Conservation (phyloP, 352 stramenopile genomes). For the Pythium vanterpoolii region DNA sequence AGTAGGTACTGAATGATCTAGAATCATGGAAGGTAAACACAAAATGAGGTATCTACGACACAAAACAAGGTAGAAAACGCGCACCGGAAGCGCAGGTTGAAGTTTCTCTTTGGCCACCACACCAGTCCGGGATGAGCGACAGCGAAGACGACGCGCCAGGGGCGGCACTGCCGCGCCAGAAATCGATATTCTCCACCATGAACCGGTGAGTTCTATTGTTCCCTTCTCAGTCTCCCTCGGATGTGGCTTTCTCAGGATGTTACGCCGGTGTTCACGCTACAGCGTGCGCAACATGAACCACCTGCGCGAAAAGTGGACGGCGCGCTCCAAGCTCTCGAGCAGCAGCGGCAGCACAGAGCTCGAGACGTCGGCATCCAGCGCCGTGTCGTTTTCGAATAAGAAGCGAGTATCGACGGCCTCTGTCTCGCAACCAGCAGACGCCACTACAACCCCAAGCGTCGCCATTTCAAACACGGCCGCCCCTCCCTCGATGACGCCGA, state of each 20-base stretch:
- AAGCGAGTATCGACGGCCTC: conserved; percentile 4
- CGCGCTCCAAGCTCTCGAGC: conserved; percentile 21
- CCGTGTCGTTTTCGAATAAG: neutral
- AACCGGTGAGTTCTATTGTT: conserved; percentile 2
- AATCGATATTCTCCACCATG: conserved; percentile 25
- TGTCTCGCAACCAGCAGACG: neutral
- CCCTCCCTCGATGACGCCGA: neutral
- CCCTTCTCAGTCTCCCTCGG: neutral
- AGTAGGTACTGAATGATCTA: neutral
- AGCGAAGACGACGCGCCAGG: conserved; percentile 16
- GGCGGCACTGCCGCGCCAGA: conserved; percentile 13
- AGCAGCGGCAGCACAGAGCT: conserved; percentile 19
- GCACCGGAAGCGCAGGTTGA: neutral
- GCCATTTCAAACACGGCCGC: neutral
- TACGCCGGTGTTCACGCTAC: too few species aligned
- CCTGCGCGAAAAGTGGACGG: conserved; percentile 26
- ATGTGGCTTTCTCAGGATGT: too few species aligned
- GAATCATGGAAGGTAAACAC: neutral
- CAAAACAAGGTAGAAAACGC: neutral
- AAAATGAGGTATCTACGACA: neutral
- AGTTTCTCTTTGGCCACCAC: neutral
- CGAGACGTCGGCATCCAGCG: conserved; percentile 7
- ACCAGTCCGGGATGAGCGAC: conserved; percentile 8
- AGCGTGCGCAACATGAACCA: conserved; percentile 31
- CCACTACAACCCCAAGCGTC: neutral